Evolutionary conservation across 371 early-diverging fungal genomes (phyloP).

Genomic region (Apophysomyces sp.): DNA sequence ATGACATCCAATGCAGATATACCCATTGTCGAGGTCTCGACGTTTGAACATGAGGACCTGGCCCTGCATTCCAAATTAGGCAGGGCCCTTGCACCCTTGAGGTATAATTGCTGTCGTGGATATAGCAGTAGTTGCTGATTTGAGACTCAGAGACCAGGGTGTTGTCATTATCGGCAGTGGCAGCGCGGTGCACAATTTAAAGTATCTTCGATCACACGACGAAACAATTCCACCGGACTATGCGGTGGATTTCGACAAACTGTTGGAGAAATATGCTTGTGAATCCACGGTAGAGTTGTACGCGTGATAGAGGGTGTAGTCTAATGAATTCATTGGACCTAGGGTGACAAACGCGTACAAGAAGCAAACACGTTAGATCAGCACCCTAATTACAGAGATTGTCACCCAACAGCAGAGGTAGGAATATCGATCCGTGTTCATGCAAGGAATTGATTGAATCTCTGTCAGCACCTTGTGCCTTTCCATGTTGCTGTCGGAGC

Average conservation of each 20-base stretch:
- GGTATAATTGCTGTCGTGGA: too few species aligned
- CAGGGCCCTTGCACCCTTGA: slow-evolving; percentile 27
- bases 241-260: slow-evolving; percentile 27
- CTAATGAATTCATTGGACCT: not conserved
- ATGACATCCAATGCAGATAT: slow-evolving; percentile 52
- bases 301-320: too few species aligned
- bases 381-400: slow-evolving; percentile 24
- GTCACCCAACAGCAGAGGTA: slow-evolving; percentile 43
- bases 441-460: too few species aligned
- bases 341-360: slow-evolving; percentile 24
- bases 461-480: slow-evolving; percentile 34
- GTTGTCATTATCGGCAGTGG: slow-evolving; percentile 64
- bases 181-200: slow-evolving; percentile 60
- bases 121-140: too few species aligned
- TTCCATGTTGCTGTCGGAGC: slow-evolving; percentile 36
- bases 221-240: slow-evolving; percentile 24
- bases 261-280: slow-evolving; percentile 18
- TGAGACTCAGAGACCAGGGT: slow-evolving; percentile 39
- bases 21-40: slow-evolving; percentile 59
- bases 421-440: too few species aligned
- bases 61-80: slow-evolving; percentile 25
- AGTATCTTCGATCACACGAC: slow-evolving; percentile 31
- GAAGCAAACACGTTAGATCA: slow-evolving; percentile 17
- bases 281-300: slow-evolving; percentile 6
- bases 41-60: slow-evolving; percentile 31